phyloP scores from a whole-genome alignment of 306 rosid genomes.

The Vachellia pachyceras region DNA sequence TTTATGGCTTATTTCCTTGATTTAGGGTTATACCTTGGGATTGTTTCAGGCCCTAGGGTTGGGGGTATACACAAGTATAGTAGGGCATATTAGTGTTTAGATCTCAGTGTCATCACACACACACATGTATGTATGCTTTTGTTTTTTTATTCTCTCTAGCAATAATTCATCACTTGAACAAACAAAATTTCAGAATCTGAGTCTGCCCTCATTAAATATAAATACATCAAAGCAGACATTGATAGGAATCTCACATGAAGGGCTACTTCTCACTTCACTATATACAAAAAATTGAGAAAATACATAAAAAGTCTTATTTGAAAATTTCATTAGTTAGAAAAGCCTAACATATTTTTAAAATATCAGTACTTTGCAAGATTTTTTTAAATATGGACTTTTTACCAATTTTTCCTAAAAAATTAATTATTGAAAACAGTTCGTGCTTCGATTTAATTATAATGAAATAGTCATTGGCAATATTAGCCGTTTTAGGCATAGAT shows the following conservation, averaged over 20 bases:
- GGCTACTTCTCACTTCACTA: not conserved
- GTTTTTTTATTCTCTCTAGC: conserved; percentile 48
- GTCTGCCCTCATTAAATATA: conserved; percentile 46
- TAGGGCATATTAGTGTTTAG: conserved; percentile 43
- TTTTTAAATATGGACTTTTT: no score
- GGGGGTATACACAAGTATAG: conserved; percentile 27
- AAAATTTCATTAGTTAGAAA: no score
- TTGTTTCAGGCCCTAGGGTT: conserved; percentile 46
- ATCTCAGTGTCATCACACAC: conserved; percentile 40
- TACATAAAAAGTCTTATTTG: no score
- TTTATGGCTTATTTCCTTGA: conserved; percentile 57
- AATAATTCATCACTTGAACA: conserved; percentile 50
- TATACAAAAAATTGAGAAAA: not conserved
- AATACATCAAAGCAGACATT: conserved; percentile 32
- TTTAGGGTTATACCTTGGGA: conserved; percentile 64
- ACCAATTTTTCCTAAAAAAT: no score
- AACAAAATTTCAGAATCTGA: conserved; percentile 48
- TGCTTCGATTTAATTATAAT: not conserved
- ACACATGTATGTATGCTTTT: not conserved
- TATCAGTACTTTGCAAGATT: no score
- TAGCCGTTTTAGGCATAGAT: not conserved
- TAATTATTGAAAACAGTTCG: not conserved
- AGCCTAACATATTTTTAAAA: no score
- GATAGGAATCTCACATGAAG: conserved; percentile 27
- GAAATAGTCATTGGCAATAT: not conserved